Evolutionary conservation across 2,329 filamentous ascomycete genomes (phyloP), one percentile per base, ranked within the genome.

Genomic region (Colletotrichum sp.): DNA sequence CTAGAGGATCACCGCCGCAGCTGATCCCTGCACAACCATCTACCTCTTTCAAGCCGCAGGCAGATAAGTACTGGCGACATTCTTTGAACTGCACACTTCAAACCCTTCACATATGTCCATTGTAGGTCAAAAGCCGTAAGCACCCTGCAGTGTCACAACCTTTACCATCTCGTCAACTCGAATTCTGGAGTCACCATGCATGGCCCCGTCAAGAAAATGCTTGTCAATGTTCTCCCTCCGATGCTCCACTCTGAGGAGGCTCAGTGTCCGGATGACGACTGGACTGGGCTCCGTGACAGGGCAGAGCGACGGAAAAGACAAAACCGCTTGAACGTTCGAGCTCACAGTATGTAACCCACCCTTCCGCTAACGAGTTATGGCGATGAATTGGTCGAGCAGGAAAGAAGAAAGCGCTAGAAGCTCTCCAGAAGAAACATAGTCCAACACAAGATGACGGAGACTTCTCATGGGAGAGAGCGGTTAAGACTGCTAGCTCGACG

Each of bases 301-400:
- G 79, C 79, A 12, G 80, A 83, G 72, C 79, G 84, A 61, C 82
- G 82, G 72, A 83, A 80, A 72, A 78, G 79, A 71, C 83, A 85
- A 74, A 85, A 82, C 36, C 80, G 83, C 55, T 77, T 85, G n/a
- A 81, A 84, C 74, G 82, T 83, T 44, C 79, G 83, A 74, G 82
- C 83, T 4, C 81, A 83, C 78, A 80, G 84, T 84, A 81, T 66
- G 82, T 78, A 36, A 8, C 2, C 19, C n/a, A 0, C 12, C 7
- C n/a, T 6, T 8, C n/a, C 4, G 2, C 39, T 4, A 13, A 8
- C 11, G 8, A 65, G 28, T 4, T 15, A 9, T 4, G 13, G 5
- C 27, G 16, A 27, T 55, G 60, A 2, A 70, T 12, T 12, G 25
- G 28, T 11, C 25, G 15, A n/a, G 22, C 27, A 79, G 74, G 72